These are phyloP conservation scores for bread wheat (Triticum aestivum) DNA, from an alignment of 176 grass and related monocot genomes.

Conservation along the genomic window IWGSC_CS_RefSeq_v2.1 NC_057795.1:22327757-22328256, in stretches of 20 bases:
- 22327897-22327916: neutral
- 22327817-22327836: no score
- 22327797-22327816: no score
- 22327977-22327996: conserved; percentile 71
- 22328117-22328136: conserved; percentile 49
- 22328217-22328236: conserved; percentile 62
- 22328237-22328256: conserved; percentile 46
- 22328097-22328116: conserved; percentile 60
- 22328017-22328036: conserved; percentile 68
- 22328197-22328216: conserved; percentile 37
- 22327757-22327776: no score
- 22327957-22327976: conserved; percentile 52
- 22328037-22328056: conserved; percentile 69
- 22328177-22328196: conserved; percentile 20
- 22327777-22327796: no score
- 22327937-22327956: conserved; percentile 60
- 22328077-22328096: conserved; percentile 83
- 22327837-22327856: no score
- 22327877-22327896: neutral
- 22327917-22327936: conserved; percentile 78
- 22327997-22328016: conserved; percentile 55
- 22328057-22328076: conserved; percentile 69
- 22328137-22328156: conserved; percentile 57
- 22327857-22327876: neutral
- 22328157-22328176: conserved; percentile 45